These are phyloP conservation scores for Nakazawaea sp. DNA, from an alignment of 805 yeast species.

Conservation along the genomic window DNA sequence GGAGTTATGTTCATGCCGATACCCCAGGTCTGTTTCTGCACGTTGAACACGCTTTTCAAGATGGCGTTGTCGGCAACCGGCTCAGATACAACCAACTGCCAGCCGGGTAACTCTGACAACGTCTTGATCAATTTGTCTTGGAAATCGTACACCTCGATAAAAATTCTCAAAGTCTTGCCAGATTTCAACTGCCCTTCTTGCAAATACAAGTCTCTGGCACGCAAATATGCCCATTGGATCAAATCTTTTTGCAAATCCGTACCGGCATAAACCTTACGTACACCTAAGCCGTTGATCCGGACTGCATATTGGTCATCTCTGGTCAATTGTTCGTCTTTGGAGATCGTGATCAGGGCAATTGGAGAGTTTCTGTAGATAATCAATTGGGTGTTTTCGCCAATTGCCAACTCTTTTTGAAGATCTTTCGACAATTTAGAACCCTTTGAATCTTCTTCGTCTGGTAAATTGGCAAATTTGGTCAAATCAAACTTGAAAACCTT, in stretches of 20 bases:
- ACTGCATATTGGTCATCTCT: slow-evolving; percentile 37
- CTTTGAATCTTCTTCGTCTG: slow-evolving; percentile 12
- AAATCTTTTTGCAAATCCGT: slow-evolving; percentile 62
- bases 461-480: slow-evolving; percentile 32
- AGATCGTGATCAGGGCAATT: slow-evolving; percentile 49
- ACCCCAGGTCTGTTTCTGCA: slow-evolving; percentile 8
- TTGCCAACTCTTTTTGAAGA: slow-evolving; percentile 21
- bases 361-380: slow-evolving; percentile 65
- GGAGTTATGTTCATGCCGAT: slow-evolving; percentile 5
- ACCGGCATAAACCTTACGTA: slow-evolving; percentile 59
- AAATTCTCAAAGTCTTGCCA: slow-evolving; percentile 9
- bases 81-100: slow-evolving; percentile 5
- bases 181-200: slow-evolving; percentile 4
- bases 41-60: slow-evolving; percentile 1
- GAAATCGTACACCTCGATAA: slow-evolving; percentile 8
- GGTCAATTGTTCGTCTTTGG: slow-evolving; percentile 29
- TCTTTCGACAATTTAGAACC: slow-evolving; percentile 12
- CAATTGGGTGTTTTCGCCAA: slow-evolving; percentile 44
- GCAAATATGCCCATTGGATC: slow-evolving; percentile 45
- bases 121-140: not conserved
- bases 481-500: slow-evolving; percentile 47
- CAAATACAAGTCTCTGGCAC: slow-evolving; percentile 10
- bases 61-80: not conserved
- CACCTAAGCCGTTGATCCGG: slow-evolving; percentile 50
- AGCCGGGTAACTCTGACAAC: slow-evolving; percentile 8